Base-by-base conservation (phyloP, 345 rosid species). In the Anacardium occidentale region DNA sequence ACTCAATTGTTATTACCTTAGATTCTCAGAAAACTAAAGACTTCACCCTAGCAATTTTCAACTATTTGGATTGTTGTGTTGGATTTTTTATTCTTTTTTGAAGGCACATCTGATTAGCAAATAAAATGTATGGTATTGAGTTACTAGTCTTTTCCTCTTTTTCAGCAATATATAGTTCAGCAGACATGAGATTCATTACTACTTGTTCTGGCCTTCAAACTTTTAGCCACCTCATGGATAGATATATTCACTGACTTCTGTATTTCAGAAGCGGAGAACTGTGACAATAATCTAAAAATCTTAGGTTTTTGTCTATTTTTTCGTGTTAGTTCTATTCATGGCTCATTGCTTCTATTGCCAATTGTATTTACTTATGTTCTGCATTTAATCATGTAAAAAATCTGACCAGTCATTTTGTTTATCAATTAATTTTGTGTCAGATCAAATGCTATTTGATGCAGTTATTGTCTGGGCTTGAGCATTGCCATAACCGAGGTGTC, bases 381-480 rank as follows among this genome's bases (percentile, higher is more conserved):
- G 50, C 55, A 47, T 51, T 4, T 7, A 70, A 55, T 51, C 24
- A 57, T 26, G 24, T 56, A 54, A 59, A 55, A 29, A 1, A 67
- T 62, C 57, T 67, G 66, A 22, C 59, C 21, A 70, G 60, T 44
- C 18, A 6, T 37, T 74, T 48, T 69, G 22, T 59, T 62, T 66
- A 32, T 52, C 34, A 12, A 64, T 64, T 44, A 74, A 15, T 48
- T 73, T 42, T 70, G 62, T 42, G 75, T 61, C 72, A 91, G 97
- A 81, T 91, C 18, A 93, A 93, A 83, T 93, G 98, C 82, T 91
- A 83, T 78, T 82, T 93, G 89, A 86, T 79, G 79, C 98, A 93
- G 79, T 77, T 93, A 71, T 77, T 93, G 77, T 87, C 94, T 1
- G 98, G 98, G 74, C 77, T 93, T 64, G 94, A 90, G 82, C 98